Conservation (phyloP, 352 stramenopile genomes). For the Globisporangium sylvaticum region DNA sequence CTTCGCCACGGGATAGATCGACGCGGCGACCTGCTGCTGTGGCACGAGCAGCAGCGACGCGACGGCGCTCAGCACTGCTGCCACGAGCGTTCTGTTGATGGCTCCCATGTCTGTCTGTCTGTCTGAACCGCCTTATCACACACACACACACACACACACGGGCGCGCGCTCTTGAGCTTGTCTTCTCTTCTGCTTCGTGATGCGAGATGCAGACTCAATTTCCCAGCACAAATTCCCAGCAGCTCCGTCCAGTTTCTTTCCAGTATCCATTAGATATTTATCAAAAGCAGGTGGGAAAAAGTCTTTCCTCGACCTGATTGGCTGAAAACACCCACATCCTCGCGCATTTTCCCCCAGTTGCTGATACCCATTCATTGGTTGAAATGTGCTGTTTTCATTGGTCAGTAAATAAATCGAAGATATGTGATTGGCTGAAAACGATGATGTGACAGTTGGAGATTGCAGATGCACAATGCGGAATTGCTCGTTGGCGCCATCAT, state of each 20-base stretch:
- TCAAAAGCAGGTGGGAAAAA: background rate
- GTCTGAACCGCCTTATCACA: background rate
- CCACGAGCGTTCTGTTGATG: background rate
- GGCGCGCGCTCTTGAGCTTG: background rate
- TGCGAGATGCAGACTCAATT: background rate
- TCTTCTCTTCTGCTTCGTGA: background rate
- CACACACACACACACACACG: background rate
- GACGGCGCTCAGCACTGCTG: background rate
- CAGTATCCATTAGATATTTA: too few species aligned
- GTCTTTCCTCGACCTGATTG: background rate
- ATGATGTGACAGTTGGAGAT: conserved; percentile 28
- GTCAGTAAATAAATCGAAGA: background rate
- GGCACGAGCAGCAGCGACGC: background rate
- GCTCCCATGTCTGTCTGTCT: background rate
- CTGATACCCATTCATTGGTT: background rate
- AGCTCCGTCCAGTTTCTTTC: background rate
- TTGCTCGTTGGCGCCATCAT: background rate
- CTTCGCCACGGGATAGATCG: conserved; percentile 69
- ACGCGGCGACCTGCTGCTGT: conserved; percentile 23
- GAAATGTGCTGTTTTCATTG: conserved; percentile 16
- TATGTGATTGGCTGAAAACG: conserved; percentile 23
- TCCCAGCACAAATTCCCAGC: background rate
- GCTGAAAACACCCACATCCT: conserved; percentile 4
- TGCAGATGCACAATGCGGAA: background rate
- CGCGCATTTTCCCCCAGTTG: background rate